Percentiles rank a stretch among this genome's conserved stretches.
These are phyloP conservation scores for Passiflora organensis DNA, from an alignment of 345 rosid genomes.

Conservation along the genomic window DNA sequence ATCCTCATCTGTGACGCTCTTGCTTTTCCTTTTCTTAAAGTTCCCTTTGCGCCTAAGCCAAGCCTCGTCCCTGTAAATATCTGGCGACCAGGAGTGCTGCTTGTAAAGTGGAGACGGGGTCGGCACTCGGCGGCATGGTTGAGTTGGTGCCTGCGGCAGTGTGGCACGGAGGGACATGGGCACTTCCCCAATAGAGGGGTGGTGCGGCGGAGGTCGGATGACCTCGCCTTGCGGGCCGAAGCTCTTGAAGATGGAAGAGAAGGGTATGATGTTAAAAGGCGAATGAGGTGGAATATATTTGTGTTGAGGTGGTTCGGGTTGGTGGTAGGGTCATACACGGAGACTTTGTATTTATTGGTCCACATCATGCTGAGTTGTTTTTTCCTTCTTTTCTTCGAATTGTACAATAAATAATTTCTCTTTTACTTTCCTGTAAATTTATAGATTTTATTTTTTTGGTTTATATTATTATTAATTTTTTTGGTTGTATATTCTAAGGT, in stretches of 20 bases:
- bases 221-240: slow-evolving; percentile 18
- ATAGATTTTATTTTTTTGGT: too few species aligned
- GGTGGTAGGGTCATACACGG: slow-evolving; percentile 3
- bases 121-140: slow-evolving; percentile 6
- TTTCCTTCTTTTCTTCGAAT: not conserved
- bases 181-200: slow-evolving; percentile 6
- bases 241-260: not conserved
- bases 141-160: not conserved
- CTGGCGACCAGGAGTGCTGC: slow-evolving; percentile 91
- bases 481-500: too few species aligned
- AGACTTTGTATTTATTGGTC: slow-evolving; percentile 14
- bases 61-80: slow-evolving; percentile 69
- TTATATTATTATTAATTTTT: too few species aligned
- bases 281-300: not conserved
- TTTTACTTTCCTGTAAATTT: not conserved
- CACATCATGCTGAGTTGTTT: slow-evolving; percentile 17
- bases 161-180: slow-evolving; percentile 10
- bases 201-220: slow-evolving; percentile 28
- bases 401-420: not conserved
- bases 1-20: slow-evolving; percentile 88
- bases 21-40: slow-evolving; percentile 41
- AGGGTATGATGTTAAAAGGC: not conserved
- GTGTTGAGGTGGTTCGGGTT: slow-evolving; percentile 11
- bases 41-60: slow-evolving; percentile 71
- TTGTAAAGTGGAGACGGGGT: slow-evolving; percentile 43